phyloP scores from a whole-genome alignment of 805 yeast species.

The Candida tibetensis region DNA sequence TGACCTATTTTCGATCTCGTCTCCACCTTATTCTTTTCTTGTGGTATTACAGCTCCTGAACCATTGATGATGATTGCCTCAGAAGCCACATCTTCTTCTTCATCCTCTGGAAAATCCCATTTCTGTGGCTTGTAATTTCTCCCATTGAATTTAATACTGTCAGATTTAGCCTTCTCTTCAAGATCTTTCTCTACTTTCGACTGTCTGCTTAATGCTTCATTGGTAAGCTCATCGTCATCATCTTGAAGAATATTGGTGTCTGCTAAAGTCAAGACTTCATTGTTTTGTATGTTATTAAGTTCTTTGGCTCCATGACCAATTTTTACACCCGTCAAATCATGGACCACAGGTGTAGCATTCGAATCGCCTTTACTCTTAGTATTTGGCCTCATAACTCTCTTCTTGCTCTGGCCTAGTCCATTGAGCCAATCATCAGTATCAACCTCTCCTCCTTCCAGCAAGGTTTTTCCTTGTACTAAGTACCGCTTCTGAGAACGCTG shows the following conservation, averaged over 20 bases:
- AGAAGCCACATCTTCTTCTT: constrained; percentile 9
- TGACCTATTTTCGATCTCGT: background rate
- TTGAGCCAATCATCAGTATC: constrained; percentile 44
- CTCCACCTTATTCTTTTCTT: background rate
- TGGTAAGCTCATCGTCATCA: constrained; percentile 32
- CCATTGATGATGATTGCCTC: constrained; percentile 6
- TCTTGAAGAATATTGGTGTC: constrained; percentile 43
- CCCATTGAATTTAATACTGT: constrained; percentile 22
- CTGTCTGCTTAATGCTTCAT: constrained; percentile 30
- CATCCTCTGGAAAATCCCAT: constrained; percentile 12
- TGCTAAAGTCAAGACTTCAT: constrained; percentile 55
- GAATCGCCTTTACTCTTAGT: background rate
- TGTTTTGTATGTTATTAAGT: constrained; percentile 35
- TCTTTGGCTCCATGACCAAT: constrained; percentile 47
- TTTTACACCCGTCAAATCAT: constrained; percentile 34
- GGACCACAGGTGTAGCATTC: constrained; percentile 10
- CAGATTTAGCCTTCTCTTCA: constrained; percentile 24
- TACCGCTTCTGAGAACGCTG: constrained; percentile 19
- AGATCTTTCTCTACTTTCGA: constrained; percentile 29
- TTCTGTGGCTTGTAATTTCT: constrained; percentile 9
- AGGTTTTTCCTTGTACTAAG: constrained; percentile 20
- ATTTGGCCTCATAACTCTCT: no score
- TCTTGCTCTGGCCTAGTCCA: constrained; percentile 19
- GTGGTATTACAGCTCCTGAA: background rate
- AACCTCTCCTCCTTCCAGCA: constrained; percentile 25